Base-by-base conservation (phyloP, 2,329 filamentous ascomycete species). In the Alternaria solani region DNA sequence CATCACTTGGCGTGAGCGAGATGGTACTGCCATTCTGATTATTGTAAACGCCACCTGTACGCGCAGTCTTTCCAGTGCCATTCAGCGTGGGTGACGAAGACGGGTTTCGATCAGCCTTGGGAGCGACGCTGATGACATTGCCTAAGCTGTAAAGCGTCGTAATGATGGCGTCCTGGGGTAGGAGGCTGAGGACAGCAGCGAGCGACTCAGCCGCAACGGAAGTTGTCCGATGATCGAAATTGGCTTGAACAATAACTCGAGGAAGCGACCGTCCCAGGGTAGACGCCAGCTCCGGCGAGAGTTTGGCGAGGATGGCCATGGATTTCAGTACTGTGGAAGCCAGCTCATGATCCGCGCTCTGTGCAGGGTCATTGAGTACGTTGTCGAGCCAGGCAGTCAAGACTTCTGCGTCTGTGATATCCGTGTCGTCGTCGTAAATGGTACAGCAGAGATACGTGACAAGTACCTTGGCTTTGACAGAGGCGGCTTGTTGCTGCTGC, bases 61-160 rank as follows among this genome's bases (percentile, higher is more conserved):
- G 70, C 36, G 82, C 80, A 6, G 81, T 81, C 62, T 84, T 85
- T 36, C 78, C 67, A 5, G 68, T 69, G 25, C 85, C 85, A 66
- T 89, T 88, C 28, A 80, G 62, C 8, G 78, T 73, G 5, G 79
- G 74, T 32, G 82, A 82, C 55, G 64, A 87, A 14, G 84, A 71
- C 30, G 68, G 73, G 63, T 66, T 77, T 63, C 83, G 83, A 30
- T 88, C 86, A 34, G 81, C 72, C 18, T 80, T 81, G 7, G 85
- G 84, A 47, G 87, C 88, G 5, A 93, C 89, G 69, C 93, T 97
- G 14, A 99, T 84, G 4, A 97, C 91, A 75, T 99, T 99, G 20
- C 95, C 95, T n/a, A 99, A 85, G 0, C 93, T 95, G 79, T 99
- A 99, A 9, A 99, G 83, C 1, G 94, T 98, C 5, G 94, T 96